phyloP scores from a whole-genome alignment of 306 rosid genomes.

The Medicago ruthenica region DNA sequence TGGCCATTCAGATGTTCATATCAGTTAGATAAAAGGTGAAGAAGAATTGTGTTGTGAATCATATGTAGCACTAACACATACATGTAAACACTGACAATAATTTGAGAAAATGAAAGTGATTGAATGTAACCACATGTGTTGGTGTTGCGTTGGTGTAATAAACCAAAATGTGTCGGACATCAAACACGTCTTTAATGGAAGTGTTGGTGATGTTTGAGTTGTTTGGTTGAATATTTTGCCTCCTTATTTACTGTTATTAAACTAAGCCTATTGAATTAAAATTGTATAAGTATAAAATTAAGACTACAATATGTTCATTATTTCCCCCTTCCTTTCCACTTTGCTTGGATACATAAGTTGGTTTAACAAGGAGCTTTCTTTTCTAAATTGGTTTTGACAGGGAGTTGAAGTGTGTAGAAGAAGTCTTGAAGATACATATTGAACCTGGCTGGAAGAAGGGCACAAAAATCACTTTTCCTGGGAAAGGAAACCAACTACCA shows the following conservation, averaged over 20 bases:
- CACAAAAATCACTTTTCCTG: slow-evolving; percentile 70
- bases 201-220: not conserved
- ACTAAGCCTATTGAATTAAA: slow-evolving; percentile 6
- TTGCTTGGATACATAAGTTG: not conserved
- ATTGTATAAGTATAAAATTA: not conserved
- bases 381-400: slow-evolving; percentile 51
- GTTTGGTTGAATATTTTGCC: not conserved
- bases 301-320: not conserved
- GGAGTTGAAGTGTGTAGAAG: slow-evolving; percentile 55
- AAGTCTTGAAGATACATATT: slow-evolving; percentile 61
- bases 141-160: not conserved
- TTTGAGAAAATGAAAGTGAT: no score
- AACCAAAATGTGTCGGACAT: not conserved
- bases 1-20: not conserved
- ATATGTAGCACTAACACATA: not conserved
- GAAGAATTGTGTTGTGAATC: not conserved
- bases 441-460: slow-evolving; percentile 89
- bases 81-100: not conserved
- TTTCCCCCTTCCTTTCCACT: slow-evolving; percentile 1
- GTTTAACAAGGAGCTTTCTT: slow-evolving; percentile 24
- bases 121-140: not conserved
- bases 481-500: slow-evolving; percentile 67
- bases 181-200: not conserved
- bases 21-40: not conserved
- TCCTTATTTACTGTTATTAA: not conserved